A percentile compares a stretch with the other conserved stretches of the same genome.
Evolutionary conservation across 805 yeast species (phyloP).

Genomic region (Candida orba): DNA sequence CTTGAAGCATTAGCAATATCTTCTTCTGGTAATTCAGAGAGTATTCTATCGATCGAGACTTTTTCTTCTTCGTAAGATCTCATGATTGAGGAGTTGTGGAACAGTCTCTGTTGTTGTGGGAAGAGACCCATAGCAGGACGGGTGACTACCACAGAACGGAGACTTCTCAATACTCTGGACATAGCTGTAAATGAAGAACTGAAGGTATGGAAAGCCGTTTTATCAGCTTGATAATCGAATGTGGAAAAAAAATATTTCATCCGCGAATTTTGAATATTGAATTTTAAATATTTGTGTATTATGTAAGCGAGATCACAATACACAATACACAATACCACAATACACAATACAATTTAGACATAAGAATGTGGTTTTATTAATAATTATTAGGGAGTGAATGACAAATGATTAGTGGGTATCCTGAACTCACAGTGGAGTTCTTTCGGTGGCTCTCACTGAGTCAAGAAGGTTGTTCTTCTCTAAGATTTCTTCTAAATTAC

Average conservation of each 20-base stretch:
- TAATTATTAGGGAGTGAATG: no score
- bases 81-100: constrained; percentile 26
- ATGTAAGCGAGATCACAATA: neutral
- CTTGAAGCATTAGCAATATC: constrained; percentile 46
- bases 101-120: constrained; percentile 16
- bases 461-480: constrained; percentile 21
- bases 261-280: neutral
- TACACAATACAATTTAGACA: neutral
- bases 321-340: no score
- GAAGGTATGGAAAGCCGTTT: neutral
- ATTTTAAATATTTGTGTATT: neutral
- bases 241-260: neutral
- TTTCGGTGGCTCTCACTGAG: constrained; percentile 10
- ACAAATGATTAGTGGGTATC: neutral
- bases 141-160: neutral
- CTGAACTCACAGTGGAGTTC: constrained; percentile 11
- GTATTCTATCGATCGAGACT: constrained; percentile 54
- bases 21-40: constrained; percentile 37
- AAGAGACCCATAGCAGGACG: neutral
- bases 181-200: neutral
- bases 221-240: neutral
- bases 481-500: constrained; percentile 31
- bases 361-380: neutral
- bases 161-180: constrained; percentile 14
- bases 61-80: constrained; percentile 68